Conservation (phyloP, 768 basidiomycete genomes). For the Russula dissimulans region DNA sequence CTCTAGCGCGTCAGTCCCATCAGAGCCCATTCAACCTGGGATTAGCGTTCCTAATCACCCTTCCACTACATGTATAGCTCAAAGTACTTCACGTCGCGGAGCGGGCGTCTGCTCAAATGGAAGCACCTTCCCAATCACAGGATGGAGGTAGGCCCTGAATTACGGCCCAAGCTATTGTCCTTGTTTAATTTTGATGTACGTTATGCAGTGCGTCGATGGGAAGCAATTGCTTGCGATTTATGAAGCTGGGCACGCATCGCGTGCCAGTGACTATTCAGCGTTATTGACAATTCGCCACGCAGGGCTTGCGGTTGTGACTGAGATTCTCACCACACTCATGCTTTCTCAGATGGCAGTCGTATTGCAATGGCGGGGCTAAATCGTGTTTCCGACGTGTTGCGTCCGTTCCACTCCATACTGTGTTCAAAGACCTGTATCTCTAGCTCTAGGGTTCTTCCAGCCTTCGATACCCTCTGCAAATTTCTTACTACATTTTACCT, state of each 20-base stretch:
- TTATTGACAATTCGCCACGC: slow-evolving; percentile 48
- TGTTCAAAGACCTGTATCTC: slow-evolving; percentile 1
- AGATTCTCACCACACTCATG: slow-evolving; percentile 66
- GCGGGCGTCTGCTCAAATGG: slow-evolving; percentile 71
- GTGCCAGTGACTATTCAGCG: slow-evolving; percentile 41
- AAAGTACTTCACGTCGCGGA: slow-evolving; percentile 64
- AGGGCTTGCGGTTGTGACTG: slow-evolving; percentile 58
- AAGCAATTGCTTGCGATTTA: slow-evolving; percentile 52
- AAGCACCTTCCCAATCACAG: slow-evolving; percentile 42
- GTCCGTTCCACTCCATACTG: not conserved
- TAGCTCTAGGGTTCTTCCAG: not conserved
- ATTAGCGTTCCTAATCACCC: not conserved
- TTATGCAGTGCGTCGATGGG: slow-evolving; percentile 46
- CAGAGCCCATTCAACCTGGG: not conserved
- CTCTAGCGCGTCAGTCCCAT: slow-evolving; percentile 48
- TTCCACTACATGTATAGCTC: slow-evolving; percentile 35
- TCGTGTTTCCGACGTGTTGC: not conserved
- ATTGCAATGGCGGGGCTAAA: slow-evolving; percentile 40
- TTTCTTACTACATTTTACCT: not conserved
- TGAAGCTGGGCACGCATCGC: slow-evolving; percentile 51
- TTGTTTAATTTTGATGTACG: slow-evolving; percentile 1
- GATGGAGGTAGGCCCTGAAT: slow-evolving; percentile 52
- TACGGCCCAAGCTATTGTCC: not conserved
- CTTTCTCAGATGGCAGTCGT: slow-evolving; percentile 63
- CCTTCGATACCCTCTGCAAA: not conserved